Evolutionary conservation across 805 yeast genomes (phyloP), one percentile per base, ranked within the genome.

Genomic region (Priceomyces carsonii): DNA sequence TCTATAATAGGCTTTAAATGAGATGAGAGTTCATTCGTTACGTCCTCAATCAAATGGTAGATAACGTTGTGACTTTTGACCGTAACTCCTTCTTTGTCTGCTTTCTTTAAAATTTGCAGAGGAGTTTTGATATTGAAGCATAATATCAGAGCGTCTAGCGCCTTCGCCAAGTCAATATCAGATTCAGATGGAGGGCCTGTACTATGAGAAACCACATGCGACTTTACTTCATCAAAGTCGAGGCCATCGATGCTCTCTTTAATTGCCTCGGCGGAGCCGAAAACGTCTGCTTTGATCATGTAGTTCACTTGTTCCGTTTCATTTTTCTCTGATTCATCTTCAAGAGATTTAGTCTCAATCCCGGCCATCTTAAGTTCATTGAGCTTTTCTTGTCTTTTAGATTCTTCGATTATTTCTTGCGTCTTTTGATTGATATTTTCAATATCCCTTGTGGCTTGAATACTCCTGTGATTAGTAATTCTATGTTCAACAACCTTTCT

Each of bases 181-280:
- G 66, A 53, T 27, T 66, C 72, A 12, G 69, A 63, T 0, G 96
- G 80, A 3, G 82, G 66, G 18, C 98, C 98, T 5, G 90, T 96
- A 17, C 82, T 89, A 23, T 81, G 74, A 28, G 75, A 75, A 3
- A 93, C 59, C 1, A 91, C 79, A n/a, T 69, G 60, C 3, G 89
- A 77, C 40, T 70, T 67, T 5, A 91, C 91, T 52, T 86, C 95
- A 1, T 84, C 85, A 56, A 91, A 90, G 5, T 97, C 97, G n/a
- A 93, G 62, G 8, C 81, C 80, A 39, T 73, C 71, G 31, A 93
- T 78, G 47, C 91, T 80, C 56, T 90, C 96, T 24, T 68, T 73
- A 21, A 93, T 85, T 1, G 99, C 99, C 55, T 93, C 99, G 0
- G 86, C 85, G 0, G 98, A 90, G 0, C 99, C 99, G 47, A 82